Conservation (phyloP, 176 grass and related monocot genomes). For the Elaeis guineensis region DNA sequence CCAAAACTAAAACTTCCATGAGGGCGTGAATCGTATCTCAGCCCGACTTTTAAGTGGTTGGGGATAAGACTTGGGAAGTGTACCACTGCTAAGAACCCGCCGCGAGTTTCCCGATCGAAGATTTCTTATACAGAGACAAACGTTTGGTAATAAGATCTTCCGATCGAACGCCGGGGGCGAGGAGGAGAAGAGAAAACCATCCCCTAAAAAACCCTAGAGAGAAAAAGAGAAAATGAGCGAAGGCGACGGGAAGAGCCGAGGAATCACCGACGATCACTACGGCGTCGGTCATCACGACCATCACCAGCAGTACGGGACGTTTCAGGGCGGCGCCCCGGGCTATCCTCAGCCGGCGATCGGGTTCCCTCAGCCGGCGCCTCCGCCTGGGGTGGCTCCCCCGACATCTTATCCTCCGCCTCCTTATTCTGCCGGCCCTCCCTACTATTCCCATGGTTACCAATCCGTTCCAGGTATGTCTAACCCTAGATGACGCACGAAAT, state of each 20-base stretch:
- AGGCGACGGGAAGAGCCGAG: constrained; percentile 13
- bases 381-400: constrained; percentile 23
- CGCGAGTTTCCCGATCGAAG: no score
- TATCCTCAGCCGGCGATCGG: constrained; percentile 57
- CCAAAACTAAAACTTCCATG: no score
- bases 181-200: no score
- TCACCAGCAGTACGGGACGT: constrained; percentile 66
- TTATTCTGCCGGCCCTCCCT: constrained; percentile 38
- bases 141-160: no score
- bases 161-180: no score
- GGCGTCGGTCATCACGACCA: constrained; percentile 1
- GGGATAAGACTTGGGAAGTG: no score
- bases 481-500: background rate
- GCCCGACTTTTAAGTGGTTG: no score
- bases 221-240: no score
- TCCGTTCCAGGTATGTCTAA: constrained; percentile 40
- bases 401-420: constrained; percentile 27
- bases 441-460: constrained; percentile 72
- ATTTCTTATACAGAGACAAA: no score
- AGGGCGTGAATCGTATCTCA: no score
- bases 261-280: background rate
- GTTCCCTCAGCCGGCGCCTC: constrained; percentile 51
- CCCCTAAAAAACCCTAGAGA: no score
- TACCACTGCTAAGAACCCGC: no score
- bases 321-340: constrained; percentile 31